Evolutionary conservation across 1,284 basidiomycete genomes (phyloP).

Genomic region (Abortiporus biennis): DNA sequence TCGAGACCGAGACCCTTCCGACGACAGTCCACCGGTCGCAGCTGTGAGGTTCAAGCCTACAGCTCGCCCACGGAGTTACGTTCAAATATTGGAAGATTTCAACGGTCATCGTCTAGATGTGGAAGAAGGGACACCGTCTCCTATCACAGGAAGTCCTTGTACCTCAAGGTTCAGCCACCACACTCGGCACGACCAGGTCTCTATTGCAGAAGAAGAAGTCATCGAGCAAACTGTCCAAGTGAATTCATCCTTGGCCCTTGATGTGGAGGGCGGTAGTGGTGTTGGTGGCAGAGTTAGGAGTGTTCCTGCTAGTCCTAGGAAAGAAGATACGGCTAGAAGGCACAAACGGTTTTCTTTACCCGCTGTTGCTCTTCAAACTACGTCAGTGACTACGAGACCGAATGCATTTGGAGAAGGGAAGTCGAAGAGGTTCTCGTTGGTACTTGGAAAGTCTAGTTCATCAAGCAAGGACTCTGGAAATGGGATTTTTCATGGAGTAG

Average conservation of each 20-base stretch:
- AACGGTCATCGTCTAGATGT: conserved; percentile 24
- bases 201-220: conserved; percentile 16
- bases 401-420: conserved; percentile 29
- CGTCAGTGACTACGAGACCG: conserved; percentile 60
- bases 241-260: not conserved
- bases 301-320: conserved; percentile 19
- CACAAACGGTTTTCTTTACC: conserved; percentile 70
- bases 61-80: conserved; percentile 52
- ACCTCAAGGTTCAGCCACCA: conserved; percentile 17
- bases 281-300: conserved; percentile 7
- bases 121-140: not conserved
- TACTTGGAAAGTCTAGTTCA: conserved; percentile 34
- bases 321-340: conserved; percentile 55
- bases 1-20: conserved; percentile 8
- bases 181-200: conserved; percentile 18
- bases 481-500: conserved; percentile 21
- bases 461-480: conserved; percentile 8
- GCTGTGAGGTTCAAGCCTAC: conserved; percentile 31
- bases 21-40: conserved; percentile 17
- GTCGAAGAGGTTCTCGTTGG: conserved; percentile 50
- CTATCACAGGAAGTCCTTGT: conserved; percentile 1
- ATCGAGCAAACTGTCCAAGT: conserved; percentile 1
- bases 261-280: not conserved
- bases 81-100: conserved; percentile 62
- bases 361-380: conserved; percentile 65